Base-by-base conservation (phyloP, 805 yeast species). In the Candida nemodendra region DNA sequence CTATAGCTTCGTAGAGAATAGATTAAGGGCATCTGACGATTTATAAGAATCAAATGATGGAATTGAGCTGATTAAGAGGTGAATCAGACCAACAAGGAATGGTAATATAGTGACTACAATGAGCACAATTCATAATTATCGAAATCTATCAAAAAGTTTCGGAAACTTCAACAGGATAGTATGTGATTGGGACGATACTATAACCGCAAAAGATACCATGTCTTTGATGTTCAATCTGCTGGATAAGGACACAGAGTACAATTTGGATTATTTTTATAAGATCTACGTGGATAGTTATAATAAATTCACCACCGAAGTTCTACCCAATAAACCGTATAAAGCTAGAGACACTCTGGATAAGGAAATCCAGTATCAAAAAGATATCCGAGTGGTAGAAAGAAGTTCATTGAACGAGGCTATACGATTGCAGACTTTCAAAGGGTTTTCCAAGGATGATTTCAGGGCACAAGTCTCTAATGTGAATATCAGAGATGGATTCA, bases 171-270 rank as follows among this genome's bases (percentile, higher is more conserved):
- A 32, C 13, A 32, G 46, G 12, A 45, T 79, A 9, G 65, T 79
- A 2, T 57, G 73, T 3, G 88, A 81, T 47, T 81, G 84, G 80
- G 88, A 81, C 53, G 86, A 79, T 29, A 81, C 87, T 0, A 66
- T 78, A 18, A 78, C 87, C 0, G 45, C 50, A 5, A 51, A 57
- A 21, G 87, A 81, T 54, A 79, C 88, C 0, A 71, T 80, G 19
- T 55, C 54, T 18, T 50, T 74, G 4, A 62, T 78, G n/a, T 76
- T 79, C 11, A 59, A 67, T 24, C 67, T 76, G 2, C 74, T 79
- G 0, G 73, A 74, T 36, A 24, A 22, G 2, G 54, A 54, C n/a
- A 59, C 62, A 30, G 51, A 50, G 3, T 67, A 71, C 7, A 51
- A 59, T 0, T 71, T 78, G 59, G 45, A 46, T 18, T 62, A 73